phyloP scores from a whole-genome alignment of 495 filamentous ascomycete genomes.

The Melanomma pulvis-pyrius region DNA sequence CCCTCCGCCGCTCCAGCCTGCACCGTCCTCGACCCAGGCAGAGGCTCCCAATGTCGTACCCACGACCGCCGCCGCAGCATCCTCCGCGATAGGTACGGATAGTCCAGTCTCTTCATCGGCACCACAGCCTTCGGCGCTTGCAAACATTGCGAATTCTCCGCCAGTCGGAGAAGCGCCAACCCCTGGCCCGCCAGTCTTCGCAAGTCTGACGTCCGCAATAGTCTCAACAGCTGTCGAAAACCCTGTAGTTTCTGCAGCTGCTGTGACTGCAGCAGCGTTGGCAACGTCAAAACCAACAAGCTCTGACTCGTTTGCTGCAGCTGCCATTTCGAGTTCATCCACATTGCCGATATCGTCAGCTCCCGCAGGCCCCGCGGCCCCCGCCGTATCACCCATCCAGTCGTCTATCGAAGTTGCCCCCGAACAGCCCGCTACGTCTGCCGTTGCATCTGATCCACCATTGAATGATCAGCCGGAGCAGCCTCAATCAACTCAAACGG shows the following conservation, averaged over 20 bases:
- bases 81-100: constrained; percentile 32
- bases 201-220: not conserved
- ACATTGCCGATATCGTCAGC: not conserved
- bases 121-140: constrained; percentile 21
- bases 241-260: constrained; percentile 7
- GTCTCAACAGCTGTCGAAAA: not conserved
- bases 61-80: constrained; percentile 9
- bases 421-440: not conserved
- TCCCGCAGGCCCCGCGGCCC: not conserved
- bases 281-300: constrained; percentile 19
- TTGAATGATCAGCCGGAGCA: constrained; percentile 9
- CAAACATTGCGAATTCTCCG: constrained; percentile 20
- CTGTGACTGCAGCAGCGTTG: not conserved
- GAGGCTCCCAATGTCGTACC: constrained; percentile 3
- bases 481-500: constrained; percentile 19
- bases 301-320: constrained; percentile 33
- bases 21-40: not conserved
- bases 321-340: constrained; percentile 11
- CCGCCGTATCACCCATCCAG: not conserved
- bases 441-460: not conserved
- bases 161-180: constrained; percentile 17
- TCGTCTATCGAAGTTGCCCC: constrained; percentile 4
- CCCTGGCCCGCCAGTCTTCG: not conserved
- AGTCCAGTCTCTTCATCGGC: constrained; percentile 19
- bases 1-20: constrained; percentile 7